phyloP scores from a whole-genome alignment of 2,329 filamentous ascomycete species.

The Trichocomaceae sp. region DNA sequence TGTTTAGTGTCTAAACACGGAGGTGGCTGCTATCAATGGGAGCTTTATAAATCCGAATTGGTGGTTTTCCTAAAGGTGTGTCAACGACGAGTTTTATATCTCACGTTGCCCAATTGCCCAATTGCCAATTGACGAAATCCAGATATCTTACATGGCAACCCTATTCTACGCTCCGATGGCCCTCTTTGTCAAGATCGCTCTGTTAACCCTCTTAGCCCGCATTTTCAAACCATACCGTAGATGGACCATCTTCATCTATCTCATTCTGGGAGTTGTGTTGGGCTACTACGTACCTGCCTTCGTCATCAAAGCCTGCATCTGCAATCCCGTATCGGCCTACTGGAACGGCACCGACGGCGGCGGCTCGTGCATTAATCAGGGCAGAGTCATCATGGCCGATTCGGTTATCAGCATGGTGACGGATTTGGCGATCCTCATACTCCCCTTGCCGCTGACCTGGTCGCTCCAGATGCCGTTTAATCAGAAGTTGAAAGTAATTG shows the following conservation, averaged over 20 bases:
- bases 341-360: slow-evolving; percentile 22
- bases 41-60: slow-evolving; percentile 19
- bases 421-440: slow-evolving; percentile 31
- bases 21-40: slow-evolving; percentile 28
- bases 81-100: not conserved
- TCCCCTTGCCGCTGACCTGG: slow-evolving; percentile 34
- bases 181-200: slow-evolving; percentile 32
- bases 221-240: slow-evolving; percentile 32
- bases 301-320: slow-evolving; percentile 35
- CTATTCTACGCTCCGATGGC: slow-evolving; percentile 38
- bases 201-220: slow-evolving; percentile 33
- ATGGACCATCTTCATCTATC: slow-evolving; percentile 30
- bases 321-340: slow-evolving; percentile 30
- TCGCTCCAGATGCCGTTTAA: slow-evolving; percentile 33
- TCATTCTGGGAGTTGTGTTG: slow-evolving; percentile 28
- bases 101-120: not conserved
- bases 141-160: slow-evolving; percentile 33
- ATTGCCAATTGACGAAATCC: not conserved
- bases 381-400: slow-evolving; percentile 32
- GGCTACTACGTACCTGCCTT: slow-evolving; percentile 32
- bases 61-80: slow-evolving; percentile 24
- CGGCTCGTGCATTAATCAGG: slow-evolving; percentile 32
- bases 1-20: slow-evolving; percentile 27
- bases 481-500: slow-evolving; percentile 33
- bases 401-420: slow-evolving; percentile 34